Conservation (phyloP, 306 rosid genomes). For the Echinosophora koreensis region DNA sequence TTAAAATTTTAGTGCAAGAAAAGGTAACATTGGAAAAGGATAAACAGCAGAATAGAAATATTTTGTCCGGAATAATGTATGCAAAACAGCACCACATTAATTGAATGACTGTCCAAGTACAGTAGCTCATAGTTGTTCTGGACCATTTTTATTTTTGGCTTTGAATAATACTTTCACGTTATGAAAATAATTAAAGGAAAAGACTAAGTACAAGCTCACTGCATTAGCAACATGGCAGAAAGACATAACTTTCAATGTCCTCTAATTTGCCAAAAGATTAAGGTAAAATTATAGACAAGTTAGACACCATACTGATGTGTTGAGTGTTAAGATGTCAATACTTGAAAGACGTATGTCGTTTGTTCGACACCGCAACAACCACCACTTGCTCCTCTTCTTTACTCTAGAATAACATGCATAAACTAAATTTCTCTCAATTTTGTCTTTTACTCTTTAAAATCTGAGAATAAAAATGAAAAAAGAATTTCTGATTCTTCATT, state of each 20-base stretch:
- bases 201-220: conserved; percentile 1
- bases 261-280: conserved; percentile 13
- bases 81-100: conserved; percentile 5
- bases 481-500: conserved; percentile 20
- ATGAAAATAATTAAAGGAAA: conserved; percentile 7
- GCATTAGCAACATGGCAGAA: conserved; percentile 3
- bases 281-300: conserved; percentile 26
- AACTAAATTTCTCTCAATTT: neutral
- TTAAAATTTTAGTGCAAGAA: neutral
- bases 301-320: neutral
- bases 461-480: conserved; percentile 4
- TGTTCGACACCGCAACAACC: neutral
- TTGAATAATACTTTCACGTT: neutral
- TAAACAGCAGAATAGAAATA: conserved; percentile 16
- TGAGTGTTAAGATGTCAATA: conserved; percentile 8
- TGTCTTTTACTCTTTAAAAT: conserved; percentile 27
- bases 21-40: conserved; percentile 21
- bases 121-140: neutral
- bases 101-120: neutral
- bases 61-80: neutral
- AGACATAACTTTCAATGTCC: conserved; percentile 19
- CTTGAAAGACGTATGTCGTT: conserved; percentile 2
- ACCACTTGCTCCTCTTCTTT: conserved; percentile 21
- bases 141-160: neutral
- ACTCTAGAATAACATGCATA: conserved; percentile 24